These are phyloP conservation scores for Bidens hawaiensis DNA, from an alignment of 140 eudicot genomes.

Conservation along the genomic window DNA sequence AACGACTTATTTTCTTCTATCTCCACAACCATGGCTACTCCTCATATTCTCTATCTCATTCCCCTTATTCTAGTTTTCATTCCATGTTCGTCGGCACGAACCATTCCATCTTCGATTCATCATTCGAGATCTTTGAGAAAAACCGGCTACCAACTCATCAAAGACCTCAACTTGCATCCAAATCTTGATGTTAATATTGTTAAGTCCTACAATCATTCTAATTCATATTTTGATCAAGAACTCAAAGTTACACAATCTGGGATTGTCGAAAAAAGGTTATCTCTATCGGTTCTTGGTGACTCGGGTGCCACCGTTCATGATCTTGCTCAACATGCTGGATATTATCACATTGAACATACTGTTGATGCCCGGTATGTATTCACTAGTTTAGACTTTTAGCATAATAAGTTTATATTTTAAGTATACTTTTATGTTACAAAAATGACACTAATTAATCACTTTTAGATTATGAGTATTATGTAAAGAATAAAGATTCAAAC, in stretches of 20 bases:
- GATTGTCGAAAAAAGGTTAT: slow-evolving; percentile 31
- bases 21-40: slow-evolving; percentile 21
- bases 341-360: background rate
- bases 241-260: slow-evolving; percentile 7
- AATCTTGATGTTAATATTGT: slow-evolving; percentile 27
- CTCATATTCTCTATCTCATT: slow-evolving; percentile 28
- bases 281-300: slow-evolving; percentile 22
- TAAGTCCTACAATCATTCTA: background rate
- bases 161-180: slow-evolving; percentile 36
- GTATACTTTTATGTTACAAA: background rate
- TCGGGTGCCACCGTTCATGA: slow-evolving; percentile 25
- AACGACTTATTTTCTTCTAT: slow-evolving; percentile 4
- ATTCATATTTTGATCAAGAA: background rate
- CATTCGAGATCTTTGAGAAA: slow-evolving; percentile 7
- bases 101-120: slow-evolving; percentile 7
- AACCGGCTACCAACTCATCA: slow-evolving; percentile 19
- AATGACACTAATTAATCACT: background rate
- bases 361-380: background rate
- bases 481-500: background rate
- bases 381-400: background rate
- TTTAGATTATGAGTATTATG: background rate
- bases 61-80: slow-evolving; percentile 14
- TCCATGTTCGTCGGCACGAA: slow-evolving; percentile 17
- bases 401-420: too few species aligned
- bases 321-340: slow-evolving; percentile 2